phyloP scores from a whole-genome alignment of 78 protist genomes.

The Dictyostelium purpureum region DNA sequence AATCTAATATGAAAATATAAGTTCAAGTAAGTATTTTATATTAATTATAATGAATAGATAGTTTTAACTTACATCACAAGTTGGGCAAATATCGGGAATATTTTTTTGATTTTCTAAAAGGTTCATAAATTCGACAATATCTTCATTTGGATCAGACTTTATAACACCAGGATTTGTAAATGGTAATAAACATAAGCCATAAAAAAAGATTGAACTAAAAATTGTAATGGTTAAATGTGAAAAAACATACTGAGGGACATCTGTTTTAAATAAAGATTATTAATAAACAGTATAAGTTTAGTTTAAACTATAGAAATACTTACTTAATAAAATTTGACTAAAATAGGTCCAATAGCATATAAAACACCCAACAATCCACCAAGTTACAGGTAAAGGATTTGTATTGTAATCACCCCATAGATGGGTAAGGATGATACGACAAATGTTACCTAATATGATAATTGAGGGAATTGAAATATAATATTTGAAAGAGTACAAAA shows the following conservation, averaged over 20 bases:
- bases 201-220: conserved; percentile 54
- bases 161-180: conserved; percentile 66
- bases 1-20: background rate
- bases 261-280: background rate
- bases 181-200: conserved; percentile 21
- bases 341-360: conserved; percentile 67
- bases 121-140: conserved; percentile 8
- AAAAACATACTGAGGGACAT: background rate
- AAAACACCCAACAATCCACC: conserved; percentile 70
- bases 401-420: conserved; percentile 14
- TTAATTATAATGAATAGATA: background rate
- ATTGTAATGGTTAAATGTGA: conserved; percentile 13
- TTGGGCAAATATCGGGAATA: conserved; percentile 39
- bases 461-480: conserved; percentile 9
- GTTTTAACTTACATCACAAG: conserved; percentile 25
- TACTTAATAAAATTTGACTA: conserved; percentile 19
- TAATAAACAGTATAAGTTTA: background rate
- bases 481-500: background rate
- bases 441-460: conserved; percentile 6
- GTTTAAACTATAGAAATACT: background rate
- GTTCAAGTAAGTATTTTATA: background rate
- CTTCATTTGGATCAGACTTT: conserved; percentile 49
- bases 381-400: conserved; percentile 45
- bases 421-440: background rate
- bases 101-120: background rate